Evolutionary conservation across 2,329 filamentous ascomycete genomes (phyloP).

Genomic region (Pseudogymnoascus sp.): DNA sequence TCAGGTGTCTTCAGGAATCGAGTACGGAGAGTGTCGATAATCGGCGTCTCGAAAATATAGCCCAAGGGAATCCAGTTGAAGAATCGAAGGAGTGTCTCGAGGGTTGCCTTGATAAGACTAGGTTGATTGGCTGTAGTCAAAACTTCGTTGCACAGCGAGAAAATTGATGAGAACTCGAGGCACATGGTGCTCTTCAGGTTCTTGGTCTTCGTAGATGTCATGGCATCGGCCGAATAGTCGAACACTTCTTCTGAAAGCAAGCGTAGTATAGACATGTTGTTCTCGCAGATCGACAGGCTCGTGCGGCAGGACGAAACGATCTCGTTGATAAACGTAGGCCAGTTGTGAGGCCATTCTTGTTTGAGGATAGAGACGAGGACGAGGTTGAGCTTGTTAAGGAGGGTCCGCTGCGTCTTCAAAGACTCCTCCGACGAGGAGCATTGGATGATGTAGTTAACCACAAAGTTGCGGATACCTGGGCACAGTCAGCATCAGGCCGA

Average conservation of each 20-base stretch:
- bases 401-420: constrained; percentile 72
- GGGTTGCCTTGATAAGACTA: constrained; percentile 87
- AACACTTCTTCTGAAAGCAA: constrained; percentile 97
- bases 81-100: constrained; percentile 91
- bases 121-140: constrained; percentile 81
- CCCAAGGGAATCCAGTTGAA: constrained; percentile 98
- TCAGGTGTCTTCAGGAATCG: constrained; percentile 89
- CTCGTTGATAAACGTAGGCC: constrained; percentile 99
- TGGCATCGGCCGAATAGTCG: constrained; percentile 96
- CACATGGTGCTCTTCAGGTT: constrained; percentile 99
- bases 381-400: constrained; percentile 96
- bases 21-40: constrained; percentile 89
- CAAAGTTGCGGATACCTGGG: constrained; percentile 93
- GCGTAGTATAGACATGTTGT: constrained; percentile 98
- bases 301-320: constrained; percentile 95
- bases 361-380: constrained; percentile 96
- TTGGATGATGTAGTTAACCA: constrained; percentile 97
- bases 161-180: constrained; percentile 96
- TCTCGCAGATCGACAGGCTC: constrained; percentile 95
- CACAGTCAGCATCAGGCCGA: constrained; percentile 18
- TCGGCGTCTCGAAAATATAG: constrained; percentile 95
- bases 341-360: constrained; percentile 99
- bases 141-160: constrained; percentile 94
- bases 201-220: constrained; percentile 96
- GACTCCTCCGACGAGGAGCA: constrained; percentile 84